Conservation (phyloP, 768 basidiomycete species). For the Mycena latifolia region DNA sequence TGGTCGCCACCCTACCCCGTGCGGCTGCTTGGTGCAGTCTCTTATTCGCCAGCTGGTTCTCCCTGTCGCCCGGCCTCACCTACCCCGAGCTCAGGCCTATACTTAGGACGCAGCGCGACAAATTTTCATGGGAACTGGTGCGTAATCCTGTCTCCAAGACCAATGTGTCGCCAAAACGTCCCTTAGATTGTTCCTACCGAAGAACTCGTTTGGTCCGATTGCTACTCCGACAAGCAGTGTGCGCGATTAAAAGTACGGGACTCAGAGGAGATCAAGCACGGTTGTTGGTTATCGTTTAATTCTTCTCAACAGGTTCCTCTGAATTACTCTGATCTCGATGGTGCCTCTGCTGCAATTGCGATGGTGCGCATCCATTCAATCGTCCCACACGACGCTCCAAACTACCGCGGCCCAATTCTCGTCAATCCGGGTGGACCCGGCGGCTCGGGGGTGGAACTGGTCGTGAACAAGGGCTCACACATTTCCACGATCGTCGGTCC, state of each 20-base stretch:
- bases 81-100: too few species aligned
- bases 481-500: slow-evolving; percentile 31
- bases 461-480: background rate
- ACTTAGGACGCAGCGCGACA: too few species aligned
- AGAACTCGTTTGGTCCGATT: slow-evolving; percentile 19
- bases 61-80: too few species aligned
- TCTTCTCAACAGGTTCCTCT: slow-evolving; percentile 26
- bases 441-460: slow-evolving; percentile 31
- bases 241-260: background rate
- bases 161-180: too few species aligned
- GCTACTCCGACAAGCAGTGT: slow-evolving; percentile 10
- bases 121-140: background rate
- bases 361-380: slow-evolving; percentile 27
- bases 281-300: background rate
- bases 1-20: too few species aligned
- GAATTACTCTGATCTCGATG: slow-evolving; percentile 33
- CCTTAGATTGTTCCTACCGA: slow-evolving; percentile 17
- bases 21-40: too few species aligned
- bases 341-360: slow-evolving; percentile 33
- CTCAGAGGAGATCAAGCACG: background rate
- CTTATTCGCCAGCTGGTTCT: too few species aligned
- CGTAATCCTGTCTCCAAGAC: background rate
- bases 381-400: slow-evolving; percentile 22
- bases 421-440: slow-evolving; percentile 41
- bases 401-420: slow-evolving; percentile 36